Evolutionary conservation across 192 early-diverging fungal genomes (phyloP).

Genomic region (Kappamyces sp.): DNA sequence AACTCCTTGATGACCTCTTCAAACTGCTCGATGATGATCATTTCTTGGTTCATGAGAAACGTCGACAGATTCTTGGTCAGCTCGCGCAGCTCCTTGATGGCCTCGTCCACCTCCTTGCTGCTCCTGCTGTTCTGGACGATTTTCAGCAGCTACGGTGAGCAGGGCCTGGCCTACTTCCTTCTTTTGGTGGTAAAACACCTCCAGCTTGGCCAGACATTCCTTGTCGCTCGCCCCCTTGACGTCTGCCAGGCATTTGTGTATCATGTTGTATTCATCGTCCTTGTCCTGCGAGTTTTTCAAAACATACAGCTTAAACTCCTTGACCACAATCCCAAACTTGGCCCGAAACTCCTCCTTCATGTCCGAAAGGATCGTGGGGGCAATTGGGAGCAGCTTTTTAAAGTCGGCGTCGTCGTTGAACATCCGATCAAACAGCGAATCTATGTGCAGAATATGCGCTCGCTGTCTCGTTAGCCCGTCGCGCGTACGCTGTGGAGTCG

Average conservation of each 20-base stretch:
- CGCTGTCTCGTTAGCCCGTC: conserved; percentile 19
- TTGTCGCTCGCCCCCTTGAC: conserved; percentile 40
- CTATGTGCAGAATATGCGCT: conserved; percentile 47
- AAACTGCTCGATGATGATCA: conserved; percentile 58
- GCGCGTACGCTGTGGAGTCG: conserved; percentile 35
- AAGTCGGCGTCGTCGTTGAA: conserved; percentile 54
- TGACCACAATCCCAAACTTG: conserved; percentile 51
- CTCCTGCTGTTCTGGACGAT: conserved; percentile 35
- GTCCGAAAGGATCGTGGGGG: conserved; percentile 37
- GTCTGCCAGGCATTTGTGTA: conserved; percentile 27
- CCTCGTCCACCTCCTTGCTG: conserved; percentile 43
- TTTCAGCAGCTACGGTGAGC: conserved; percentile 30
- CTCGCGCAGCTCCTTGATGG: conserved; percentile 36
- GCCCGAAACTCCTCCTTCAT: conserved; percentile 47
- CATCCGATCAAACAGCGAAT: conserved; percentile 48
- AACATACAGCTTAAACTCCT: conserved; percentile 45
- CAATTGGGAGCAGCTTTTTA: conserved; percentile 32
- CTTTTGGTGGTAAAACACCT: conserved; percentile 46
- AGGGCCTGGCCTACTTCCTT: conserved; percentile 36
- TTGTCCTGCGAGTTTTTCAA: conserved; percentile 40
- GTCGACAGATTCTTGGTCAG: conserved; percentile 36
- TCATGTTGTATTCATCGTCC: conserved; percentile 38
- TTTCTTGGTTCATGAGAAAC: conserved; percentile 43
- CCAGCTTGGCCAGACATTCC: conserved; percentile 36
- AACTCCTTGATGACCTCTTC: conserved; percentile 60